A percentile compares a stretch with the other conserved stretches of the same genome.
phyloP scores from a whole-genome alignment of 495 filamentous ascomycete species.

The Xylaria cubensis region DNA sequence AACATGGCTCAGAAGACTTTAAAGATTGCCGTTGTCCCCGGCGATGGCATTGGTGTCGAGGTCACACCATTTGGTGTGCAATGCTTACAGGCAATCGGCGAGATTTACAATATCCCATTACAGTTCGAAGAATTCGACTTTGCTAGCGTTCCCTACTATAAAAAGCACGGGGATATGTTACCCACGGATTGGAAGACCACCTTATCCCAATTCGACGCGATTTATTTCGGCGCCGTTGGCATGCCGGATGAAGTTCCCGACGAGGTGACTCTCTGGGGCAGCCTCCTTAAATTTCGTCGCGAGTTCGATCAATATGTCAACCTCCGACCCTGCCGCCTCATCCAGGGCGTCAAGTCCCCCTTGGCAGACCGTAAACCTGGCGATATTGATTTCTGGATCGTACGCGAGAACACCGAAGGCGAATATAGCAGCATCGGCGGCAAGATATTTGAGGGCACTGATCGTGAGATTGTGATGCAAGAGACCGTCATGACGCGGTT shows the following conservation, averaged over 20 bases:
- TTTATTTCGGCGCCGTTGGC: constrained; percentile 46
- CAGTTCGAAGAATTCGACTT: constrained; percentile 42
- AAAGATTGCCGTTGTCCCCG: constrained; percentile 44
- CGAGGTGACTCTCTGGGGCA: constrained; percentile 50
- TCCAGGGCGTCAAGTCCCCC: constrained; percentile 40
- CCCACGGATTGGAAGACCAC: constrained; percentile 40
- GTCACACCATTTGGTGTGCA: constrained; percentile 41
- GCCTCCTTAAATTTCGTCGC: constrained; percentile 78
- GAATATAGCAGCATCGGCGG: constrained; percentile 70
- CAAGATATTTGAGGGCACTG: constrained; percentile 62
- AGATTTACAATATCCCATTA: constrained; percentile 35
- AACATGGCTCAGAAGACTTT: constrained; percentile 25
- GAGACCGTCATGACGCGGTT: constrained; percentile 73
- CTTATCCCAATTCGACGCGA: constrained; percentile 39
- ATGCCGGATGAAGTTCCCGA: constrained; percentile 42
- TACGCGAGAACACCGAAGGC: constrained; percentile 82
- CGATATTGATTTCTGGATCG: constrained; percentile 82
- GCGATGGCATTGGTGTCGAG: constrained; percentile 44
- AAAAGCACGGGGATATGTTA: constrained; percentile 42
- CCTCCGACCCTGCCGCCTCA: constrained; percentile 76
- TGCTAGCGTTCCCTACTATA: constrained; percentile 39
- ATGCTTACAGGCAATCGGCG: constrained; percentile 36
- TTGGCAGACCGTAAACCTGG: constrained; percentile 69
- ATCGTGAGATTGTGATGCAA: constrained; percentile 70
- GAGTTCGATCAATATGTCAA: constrained; percentile 85